Conservation (phyloP, 2,329 filamentous ascomycete species). For the Paramyrothecium roridum region DNA sequence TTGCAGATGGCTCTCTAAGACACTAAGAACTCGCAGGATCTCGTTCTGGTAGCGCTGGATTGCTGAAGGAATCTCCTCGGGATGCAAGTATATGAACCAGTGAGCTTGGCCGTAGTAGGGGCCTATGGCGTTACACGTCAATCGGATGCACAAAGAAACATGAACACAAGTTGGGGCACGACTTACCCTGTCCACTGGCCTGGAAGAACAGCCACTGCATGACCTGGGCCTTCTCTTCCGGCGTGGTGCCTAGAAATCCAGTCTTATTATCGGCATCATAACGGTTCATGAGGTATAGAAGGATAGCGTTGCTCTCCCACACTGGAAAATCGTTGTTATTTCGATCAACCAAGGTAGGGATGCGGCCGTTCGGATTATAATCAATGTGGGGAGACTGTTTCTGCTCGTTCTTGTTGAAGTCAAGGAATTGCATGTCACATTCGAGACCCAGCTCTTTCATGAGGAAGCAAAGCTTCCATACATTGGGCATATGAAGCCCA, state of each 20-base stretch:
- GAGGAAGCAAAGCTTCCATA: not conserved
- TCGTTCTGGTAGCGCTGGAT: not conserved
- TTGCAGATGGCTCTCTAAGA: not conserved
- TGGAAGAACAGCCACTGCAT: conserved; percentile 2
- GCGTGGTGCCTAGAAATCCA: not conserved
- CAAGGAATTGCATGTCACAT: not conserved
- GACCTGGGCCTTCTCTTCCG: not conserved
- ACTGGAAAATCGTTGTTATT: not conserved
- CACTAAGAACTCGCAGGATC: not conserved
- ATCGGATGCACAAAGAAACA: not conserved
- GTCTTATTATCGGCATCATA: conserved; percentile 1
- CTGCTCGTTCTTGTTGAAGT: conserved; percentile 1
- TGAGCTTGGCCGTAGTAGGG: conserved; percentile 1
- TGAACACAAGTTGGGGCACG: no score
- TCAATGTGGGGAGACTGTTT: conserved; percentile 1
- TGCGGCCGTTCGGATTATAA: not conserved
- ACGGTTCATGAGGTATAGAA: conserved; percentile 1
- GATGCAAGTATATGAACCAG: conserved; percentile 1
- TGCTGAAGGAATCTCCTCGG: conserved; percentile 1
- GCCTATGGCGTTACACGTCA: not conserved
- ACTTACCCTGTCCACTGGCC: not conserved
- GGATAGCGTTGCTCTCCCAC: conserved; percentile 1
- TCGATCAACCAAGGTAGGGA: conserved; percentile 1
- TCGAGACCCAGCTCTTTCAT: not conserved
- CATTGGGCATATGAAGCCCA: conserved; percentile 1